Evolutionary conservation across 179 eudicot species (phyloP), one percentile per base, ranked within the genome.

Genomic region (Beta lomatogona): DNA sequence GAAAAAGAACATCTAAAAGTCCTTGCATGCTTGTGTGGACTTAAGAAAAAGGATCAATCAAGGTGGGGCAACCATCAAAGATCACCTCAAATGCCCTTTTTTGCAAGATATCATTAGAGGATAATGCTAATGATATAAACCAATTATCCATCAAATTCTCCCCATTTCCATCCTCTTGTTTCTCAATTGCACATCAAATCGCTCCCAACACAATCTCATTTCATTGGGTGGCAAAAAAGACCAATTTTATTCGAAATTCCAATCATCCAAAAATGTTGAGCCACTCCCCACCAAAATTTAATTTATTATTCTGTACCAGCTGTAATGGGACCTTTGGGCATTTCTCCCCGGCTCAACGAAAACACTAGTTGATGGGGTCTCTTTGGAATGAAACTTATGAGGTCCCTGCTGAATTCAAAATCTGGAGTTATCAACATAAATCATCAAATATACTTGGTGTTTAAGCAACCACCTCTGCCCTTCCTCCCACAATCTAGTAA

Each of bases 401-500:
- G 79, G 80, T 64, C 68, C 84, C 82, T 22, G 12, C 58, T 28
- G 64, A 61, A 72, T 66, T 61, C 60, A 36, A 66, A 44, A 46
- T 61, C 74, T 85, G 73, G 76, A 77, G 36, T 58, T 22, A 73
- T 54, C 66, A 59, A 19, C 50, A 50, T 48, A 25, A 59, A 59
- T 57, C 52, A 66, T 65, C 48, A 45, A 69, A 55, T 67, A 75
- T 77, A 25, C 65, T 74, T 85, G 87, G 87, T 66, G 58, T 85
- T 58, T 67, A 48, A 69, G 78, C 63, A 73, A 81, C 81, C 84
- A 84, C 72, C 65, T 61, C 74, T 81, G 61, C 54, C 79, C 55
- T 58, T 65, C 36, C 68, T 72, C 71, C 61, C 64, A 71, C 77
- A 57, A 81, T 81, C 84, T 78, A 80, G 82, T 85, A 48, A 73